Evolutionary conservation across 306 rosid species (phyloP).

Genomic region (Fagus crenata): DNA sequence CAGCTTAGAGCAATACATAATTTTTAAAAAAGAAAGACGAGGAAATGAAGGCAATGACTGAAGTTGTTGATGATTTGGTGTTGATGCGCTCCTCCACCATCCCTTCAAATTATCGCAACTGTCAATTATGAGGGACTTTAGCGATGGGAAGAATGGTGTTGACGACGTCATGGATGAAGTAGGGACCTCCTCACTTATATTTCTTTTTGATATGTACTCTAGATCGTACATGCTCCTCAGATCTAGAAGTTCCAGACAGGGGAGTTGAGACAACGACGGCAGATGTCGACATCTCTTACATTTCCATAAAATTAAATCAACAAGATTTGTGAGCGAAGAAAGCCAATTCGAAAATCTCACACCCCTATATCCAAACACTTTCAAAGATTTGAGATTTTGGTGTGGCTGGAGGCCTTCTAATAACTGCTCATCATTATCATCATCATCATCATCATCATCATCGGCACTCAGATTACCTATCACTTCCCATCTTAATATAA

Average conservation of each 20-base stretch:
- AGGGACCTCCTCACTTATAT: background rate
- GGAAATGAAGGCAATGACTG: too few relatives aligned
- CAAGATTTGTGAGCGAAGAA: slow-evolving; percentile 3
- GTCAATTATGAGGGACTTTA: background rate
- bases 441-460: background rate
- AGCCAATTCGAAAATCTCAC: slow-evolving; percentile 16
- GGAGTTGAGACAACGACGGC: background rate
- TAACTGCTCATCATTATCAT: slow-evolving; percentile 14
- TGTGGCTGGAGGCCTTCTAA: slow-evolving; percentile 34
- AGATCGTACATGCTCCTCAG: too few relatives aligned
- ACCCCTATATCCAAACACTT: slow-evolving; percentile 20
- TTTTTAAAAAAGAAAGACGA: slow-evolving; percentile 1
- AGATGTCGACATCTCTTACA: background rate
- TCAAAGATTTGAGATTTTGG: slow-evolving; percentile 21
- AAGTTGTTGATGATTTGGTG: background rate
- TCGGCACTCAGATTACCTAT: too few relatives aligned
- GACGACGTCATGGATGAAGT: too few relatives aligned
- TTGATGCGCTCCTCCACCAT: too few relatives aligned
- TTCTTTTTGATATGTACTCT: background rate
- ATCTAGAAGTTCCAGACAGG: too few relatives aligned
- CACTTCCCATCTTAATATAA: slow-evolving; percentile 30
- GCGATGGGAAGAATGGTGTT: background rate
- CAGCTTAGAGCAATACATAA: background rate
- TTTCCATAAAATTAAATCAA: background rate
- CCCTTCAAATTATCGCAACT: slow-evolving; percentile 13